These are phyloP conservation scores for Pachysandra terminalis DNA, from an alignment of 164 flowering plant species.

Conservation along the genomic window DNA sequence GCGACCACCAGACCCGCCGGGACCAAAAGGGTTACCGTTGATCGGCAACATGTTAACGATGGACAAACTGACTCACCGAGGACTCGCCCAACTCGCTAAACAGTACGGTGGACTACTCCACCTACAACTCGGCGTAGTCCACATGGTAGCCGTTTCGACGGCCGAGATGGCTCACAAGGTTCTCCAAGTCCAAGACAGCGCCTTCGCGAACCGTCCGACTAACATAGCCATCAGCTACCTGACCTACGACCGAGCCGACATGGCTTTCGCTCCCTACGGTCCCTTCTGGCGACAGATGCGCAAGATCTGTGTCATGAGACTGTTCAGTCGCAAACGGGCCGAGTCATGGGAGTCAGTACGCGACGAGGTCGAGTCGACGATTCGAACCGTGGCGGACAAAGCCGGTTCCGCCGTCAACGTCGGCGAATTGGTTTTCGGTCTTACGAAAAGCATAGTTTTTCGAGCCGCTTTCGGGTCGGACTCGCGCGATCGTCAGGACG, in stretches of 20 bases:
- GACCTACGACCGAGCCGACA: slow-evolving; percentile 28
- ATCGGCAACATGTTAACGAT: slow-evolving; percentile 27
- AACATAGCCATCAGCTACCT: slow-evolving; percentile 19
- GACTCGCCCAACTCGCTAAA: slow-evolving; percentile 18
- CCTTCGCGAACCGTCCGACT: slow-evolving; percentile 28
- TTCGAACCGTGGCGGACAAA: slow-evolving; percentile 3
- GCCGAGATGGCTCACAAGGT: slow-evolving; percentile 23
- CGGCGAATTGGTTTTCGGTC: slow-evolving; percentile 20
- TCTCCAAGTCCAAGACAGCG: slow-evolving; percentile 23
- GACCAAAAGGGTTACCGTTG: slow-evolving; percentile 26
- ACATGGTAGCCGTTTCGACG: slow-evolving; percentile 21
- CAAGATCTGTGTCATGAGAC: slow-evolving; percentile 29
- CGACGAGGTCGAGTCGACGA: slow-evolving; percentile 27
- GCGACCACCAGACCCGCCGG: slow-evolving; percentile 27
- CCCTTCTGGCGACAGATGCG: slow-evolving; percentile 36
- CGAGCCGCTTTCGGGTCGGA: slow-evolving; percentile 30
- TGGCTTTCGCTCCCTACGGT: slow-evolving; percentile 34
- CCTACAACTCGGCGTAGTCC: slow-evolving; percentile 15
- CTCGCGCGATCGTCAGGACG: slow-evolving; percentile 17
- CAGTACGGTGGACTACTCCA: slow-evolving; percentile 25
- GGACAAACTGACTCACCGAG: slow-evolving; percentile 29
- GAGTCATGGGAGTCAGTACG: slow-evolving; percentile 33
- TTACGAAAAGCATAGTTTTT: slow-evolving; percentile 24
- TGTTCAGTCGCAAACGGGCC: slow-evolving; percentile 32
- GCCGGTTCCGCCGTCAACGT: slow-evolving; percentile 20